phyloP scores from a whole-genome alignment of 2,329 filamentous ascomycete genomes.

The Pseudocercospora macadamiae region DNA sequence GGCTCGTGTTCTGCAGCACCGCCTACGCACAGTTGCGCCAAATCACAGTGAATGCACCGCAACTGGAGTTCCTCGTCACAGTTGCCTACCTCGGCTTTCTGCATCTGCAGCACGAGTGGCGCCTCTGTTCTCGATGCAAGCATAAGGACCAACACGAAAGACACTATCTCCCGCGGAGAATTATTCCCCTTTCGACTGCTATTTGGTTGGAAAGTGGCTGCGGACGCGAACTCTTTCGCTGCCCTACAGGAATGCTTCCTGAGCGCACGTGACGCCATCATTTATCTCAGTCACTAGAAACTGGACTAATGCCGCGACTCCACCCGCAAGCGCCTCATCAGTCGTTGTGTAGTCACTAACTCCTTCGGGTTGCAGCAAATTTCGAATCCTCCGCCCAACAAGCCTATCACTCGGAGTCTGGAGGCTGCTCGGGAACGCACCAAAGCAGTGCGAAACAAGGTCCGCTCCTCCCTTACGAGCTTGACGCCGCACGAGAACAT shows the following conservation, averaged over 20 bases:
- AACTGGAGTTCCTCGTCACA: background rate
- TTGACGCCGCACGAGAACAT: slow-evolving; percentile 76
- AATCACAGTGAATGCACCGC: background rate
- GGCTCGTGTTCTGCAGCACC: slow-evolving; percentile 8
- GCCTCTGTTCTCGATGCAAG: background rate
- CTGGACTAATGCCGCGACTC: background rate
- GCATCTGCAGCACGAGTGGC: background rate
- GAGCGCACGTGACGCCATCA: background rate
- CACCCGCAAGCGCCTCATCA: background rate
- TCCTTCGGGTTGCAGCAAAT: background rate
- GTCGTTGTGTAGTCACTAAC: slow-evolving; percentile 2
- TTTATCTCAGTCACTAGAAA: background rate
- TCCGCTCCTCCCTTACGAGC: slow-evolving; percentile 36
- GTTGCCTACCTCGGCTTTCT: background rate
- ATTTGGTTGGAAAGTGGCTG: background rate
- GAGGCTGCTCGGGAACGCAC: slow-evolving; percentile 34
- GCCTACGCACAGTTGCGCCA: background rate
- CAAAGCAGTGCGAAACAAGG: slow-evolving; percentile 34
- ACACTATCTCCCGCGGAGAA: background rate
- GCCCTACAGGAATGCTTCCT: slow-evolving; percentile 2
- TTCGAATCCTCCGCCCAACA: slow-evolving; percentile 18
- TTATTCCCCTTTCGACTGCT: background rate
- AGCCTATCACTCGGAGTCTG: slow-evolving; percentile 29
- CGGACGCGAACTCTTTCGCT: background rate
- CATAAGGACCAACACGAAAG: background rate